These are phyloP conservation scores for Uromyces viciae-fabae DNA, from an alignment of 1,284 basidiomycete species.

Conservation along the genomic window DNA sequence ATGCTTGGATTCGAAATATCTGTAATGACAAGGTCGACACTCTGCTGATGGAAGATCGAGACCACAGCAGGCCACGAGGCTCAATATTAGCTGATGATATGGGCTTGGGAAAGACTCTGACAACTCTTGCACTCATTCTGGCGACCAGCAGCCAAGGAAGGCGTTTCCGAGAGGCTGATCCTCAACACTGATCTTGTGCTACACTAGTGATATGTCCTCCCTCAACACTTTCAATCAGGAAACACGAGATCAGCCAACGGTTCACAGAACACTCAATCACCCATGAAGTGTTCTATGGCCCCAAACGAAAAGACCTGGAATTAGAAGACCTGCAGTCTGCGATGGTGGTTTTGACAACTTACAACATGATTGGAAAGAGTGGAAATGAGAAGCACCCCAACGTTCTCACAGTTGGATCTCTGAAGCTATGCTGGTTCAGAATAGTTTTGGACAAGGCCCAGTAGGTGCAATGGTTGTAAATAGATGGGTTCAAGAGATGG, in stretches of 20 bases:
- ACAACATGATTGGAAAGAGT: conserved; percentile 1
- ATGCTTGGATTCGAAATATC: background rate
- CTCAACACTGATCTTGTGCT: background rate
- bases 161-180: background rate
- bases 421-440: background rate
- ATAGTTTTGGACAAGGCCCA: background rate
- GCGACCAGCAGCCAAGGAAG: background rate
- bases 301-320: background rate
- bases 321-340: too few relatives aligned
- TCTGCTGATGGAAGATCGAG: background rate
- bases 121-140: background rate
- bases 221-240: background rate
- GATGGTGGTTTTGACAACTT: conserved; percentile 4
- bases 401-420: background rate
- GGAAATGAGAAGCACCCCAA: conserved; percentile 1
- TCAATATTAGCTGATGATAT: conserved; percentile 3
- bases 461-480: background rate
- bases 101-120: conserved; percentile 8
- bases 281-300: background rate
- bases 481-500: background rate
- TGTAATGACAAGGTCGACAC: background rate
- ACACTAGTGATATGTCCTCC: background rate
- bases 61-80: background rate
- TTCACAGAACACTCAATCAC: too few relatives aligned
- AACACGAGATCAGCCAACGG: background rate